Conservation (phyloP, 495 filamentous ascomycete genomes). For the Podospora bellae-mahoneyi region DNA sequence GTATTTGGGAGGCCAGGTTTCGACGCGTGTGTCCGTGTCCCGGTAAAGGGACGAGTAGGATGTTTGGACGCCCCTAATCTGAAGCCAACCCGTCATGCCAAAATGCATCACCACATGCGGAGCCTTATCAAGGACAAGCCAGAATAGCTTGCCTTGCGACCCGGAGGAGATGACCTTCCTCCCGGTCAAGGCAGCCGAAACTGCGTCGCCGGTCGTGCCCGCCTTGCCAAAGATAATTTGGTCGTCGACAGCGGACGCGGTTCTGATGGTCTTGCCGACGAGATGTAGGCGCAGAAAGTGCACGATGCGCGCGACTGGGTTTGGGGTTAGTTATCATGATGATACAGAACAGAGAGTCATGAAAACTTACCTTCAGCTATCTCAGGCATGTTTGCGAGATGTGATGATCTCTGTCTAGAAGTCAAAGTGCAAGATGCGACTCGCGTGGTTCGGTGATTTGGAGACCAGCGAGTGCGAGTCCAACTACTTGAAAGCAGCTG, state of each 20-base stretch:
- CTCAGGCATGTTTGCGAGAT: constrained; percentile 61
- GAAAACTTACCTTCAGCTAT: constrained; percentile 62
- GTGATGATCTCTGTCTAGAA: background rate
- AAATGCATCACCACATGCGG: constrained; percentile 92
- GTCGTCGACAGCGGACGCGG: constrained; percentile 71
- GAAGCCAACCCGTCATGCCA: constrained; percentile 88
- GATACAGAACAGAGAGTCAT: background rate
- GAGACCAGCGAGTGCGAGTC: too few relatives aligned
- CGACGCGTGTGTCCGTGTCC: constrained; percentile 34
- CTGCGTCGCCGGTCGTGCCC: constrained; percentile 68
- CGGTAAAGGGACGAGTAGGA: constrained; percentile 50
- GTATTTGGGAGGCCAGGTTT: constrained; percentile 82
- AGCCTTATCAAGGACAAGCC: constrained; percentile 54
- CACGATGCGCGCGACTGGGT: constrained; percentile 72
- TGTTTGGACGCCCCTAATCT: constrained; percentile 71
- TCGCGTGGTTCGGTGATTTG: background rate
- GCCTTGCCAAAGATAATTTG: constrained; percentile 82
- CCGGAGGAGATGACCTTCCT: constrained; percentile 72
- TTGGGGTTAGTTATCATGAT: constrained; percentile 11
- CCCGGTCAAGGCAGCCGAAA: constrained; percentile 68
- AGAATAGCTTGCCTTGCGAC: constrained; percentile 96
- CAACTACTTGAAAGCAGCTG: too few relatives aligned
- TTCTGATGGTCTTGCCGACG: constrained; percentile 73
- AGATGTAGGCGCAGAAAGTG: constrained; percentile 77
- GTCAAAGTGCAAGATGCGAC: too few relatives aligned